These are phyloP conservation scores for Schizosaccharomyces japonicus DNA, from an alignment of 805 yeast species.

Conservation along the genomic window DNA sequence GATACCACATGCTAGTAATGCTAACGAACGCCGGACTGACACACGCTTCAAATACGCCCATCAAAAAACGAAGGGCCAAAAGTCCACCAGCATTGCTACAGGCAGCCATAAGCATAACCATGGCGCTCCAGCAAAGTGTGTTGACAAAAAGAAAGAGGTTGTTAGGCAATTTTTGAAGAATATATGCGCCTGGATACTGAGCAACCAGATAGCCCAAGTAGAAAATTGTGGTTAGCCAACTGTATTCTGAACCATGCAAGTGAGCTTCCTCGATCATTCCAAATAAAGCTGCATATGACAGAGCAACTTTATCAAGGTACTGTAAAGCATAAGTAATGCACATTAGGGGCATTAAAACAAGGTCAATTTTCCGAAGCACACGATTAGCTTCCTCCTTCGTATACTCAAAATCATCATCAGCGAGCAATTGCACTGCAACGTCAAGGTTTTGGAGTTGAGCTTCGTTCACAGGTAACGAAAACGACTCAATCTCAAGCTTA, in stretches of 20 bases:
- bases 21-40: slow-evolving; percentile 31
- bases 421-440: no score
- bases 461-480: no score
- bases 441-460: no score
- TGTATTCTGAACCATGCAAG: slow-evolving; percentile 18
- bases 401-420: not conserved
- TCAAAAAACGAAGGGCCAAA: slow-evolving; percentile 21
- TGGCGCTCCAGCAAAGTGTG: slow-evolving; percentile 20
- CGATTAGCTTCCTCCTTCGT: slow-evolving; percentile 9
- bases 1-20: slow-evolving; percentile 40
- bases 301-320: slow-evolving; percentile 17
- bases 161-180: slow-evolving; percentile 23
- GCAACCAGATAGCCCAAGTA: slow-evolving; percentile 25
- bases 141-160: slow-evolving; percentile 10
- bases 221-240: slow-evolving; percentile 24
- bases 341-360: slow-evolving; percentile 23
- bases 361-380: slow-evolving; percentile 24
- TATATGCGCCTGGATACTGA: slow-evolving; percentile 21
- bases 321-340: slow-evolving; percentile 32
- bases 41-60: slow-evolving; percentile 27
- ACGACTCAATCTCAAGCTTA: no score
- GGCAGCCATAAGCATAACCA: slow-evolving; percentile 21
- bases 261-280: slow-evolving; percentile 17
- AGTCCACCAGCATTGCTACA: slow-evolving; percentile 22
- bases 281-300: slow-evolving; percentile 20